Evolutionary conservation across 1,139 yeast species (phyloP), one percentile per base, ranked within the genome.

Genomic region (Diutina scorzettiae): DNA sequence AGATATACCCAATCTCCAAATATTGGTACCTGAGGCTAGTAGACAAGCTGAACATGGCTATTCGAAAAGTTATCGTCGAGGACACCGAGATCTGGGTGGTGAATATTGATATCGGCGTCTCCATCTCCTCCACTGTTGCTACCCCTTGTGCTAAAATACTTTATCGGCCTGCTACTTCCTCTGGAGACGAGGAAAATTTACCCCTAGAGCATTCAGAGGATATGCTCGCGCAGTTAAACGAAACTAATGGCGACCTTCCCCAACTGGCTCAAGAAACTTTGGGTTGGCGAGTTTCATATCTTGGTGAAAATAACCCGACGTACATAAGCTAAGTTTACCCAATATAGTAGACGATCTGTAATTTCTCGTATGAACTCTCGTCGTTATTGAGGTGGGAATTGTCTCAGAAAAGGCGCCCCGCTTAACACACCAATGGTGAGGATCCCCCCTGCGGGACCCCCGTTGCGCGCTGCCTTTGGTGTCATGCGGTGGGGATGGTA

Each of bases 1-100:
- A 34, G 8, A 23, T 5, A 1, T 34, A 34, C 11, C 21, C 28
- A 27, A 14, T 20, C 4, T 21, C 14, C 17, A 18, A 34, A n/a
- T 34, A 34, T 16, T 34, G 27, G 28, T 34, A 34, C 28, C 39
- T 34, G 39, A 4, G 18, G 8, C 14, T 34, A 6, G 23, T 21
- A 18, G 39, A 34, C 11, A 34, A 34, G 20, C 17, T 16, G 20
- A 34, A 34, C 4, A 34, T 34, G 39, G 39, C 39, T 11, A 23
- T 34, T 14, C 39, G 39, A 12, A 34, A 34, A 9, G 23, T 34
- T 7, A 5, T 7, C 28, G 20, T 34, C 18, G 28, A 21, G 2
- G n/a, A 12, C 7, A 19, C 4, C 3, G 5, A 9, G 14, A 23
- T 34, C 18, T 34, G 39, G 39, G 19, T 34, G 7, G 28, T 23